Percentiles rank a stretch among this genome's conserved stretches.
These are phyloP conservation scores for Biancaea sappan DNA, from an alignment of 306 rosid genomes.

Conservation along the genomic window DNA sequence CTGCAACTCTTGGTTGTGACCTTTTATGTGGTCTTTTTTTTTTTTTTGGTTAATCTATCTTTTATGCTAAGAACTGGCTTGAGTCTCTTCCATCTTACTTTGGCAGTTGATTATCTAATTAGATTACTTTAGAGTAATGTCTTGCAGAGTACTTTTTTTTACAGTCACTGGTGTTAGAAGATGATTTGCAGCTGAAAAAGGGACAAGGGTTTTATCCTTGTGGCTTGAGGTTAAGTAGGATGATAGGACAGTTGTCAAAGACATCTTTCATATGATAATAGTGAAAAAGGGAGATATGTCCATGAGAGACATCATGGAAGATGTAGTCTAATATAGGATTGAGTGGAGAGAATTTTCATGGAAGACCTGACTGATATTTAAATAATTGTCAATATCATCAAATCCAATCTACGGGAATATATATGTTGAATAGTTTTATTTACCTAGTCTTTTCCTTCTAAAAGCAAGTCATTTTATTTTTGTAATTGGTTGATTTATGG, in stretches of 20 bases:
- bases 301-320: background rate
- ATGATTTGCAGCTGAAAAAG: background rate
- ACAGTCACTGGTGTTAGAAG: background rate
- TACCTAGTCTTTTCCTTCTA: background rate
- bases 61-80: background rate
- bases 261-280: background rate
- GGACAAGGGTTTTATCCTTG: background rate
- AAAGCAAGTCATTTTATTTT: background rate
- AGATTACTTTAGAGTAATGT: background rate
- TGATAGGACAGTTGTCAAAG: background rate
- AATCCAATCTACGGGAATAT: conserved; percentile 1
- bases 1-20: background rate
- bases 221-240: conserved; percentile 6
- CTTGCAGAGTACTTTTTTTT: background rate
- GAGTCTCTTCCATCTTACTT: background rate
- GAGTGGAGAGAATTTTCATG: conserved; percentile 5
- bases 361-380: background rate
- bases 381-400: background rate
- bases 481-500: background rate
- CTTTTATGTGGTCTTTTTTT: too few species aligned
- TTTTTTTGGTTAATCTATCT: background rate
- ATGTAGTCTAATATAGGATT: conserved; percentile 1
- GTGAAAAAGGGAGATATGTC: background rate
- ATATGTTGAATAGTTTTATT: background rate
- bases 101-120: background rate